Percentiles rank a stretch among this genome's conserved stretches.
These are phyloP conservation scores for Botrytis paeoniae DNA, from an alignment of 2,329 filamentous ascomycete species.

Conservation along the genomic window DNA sequence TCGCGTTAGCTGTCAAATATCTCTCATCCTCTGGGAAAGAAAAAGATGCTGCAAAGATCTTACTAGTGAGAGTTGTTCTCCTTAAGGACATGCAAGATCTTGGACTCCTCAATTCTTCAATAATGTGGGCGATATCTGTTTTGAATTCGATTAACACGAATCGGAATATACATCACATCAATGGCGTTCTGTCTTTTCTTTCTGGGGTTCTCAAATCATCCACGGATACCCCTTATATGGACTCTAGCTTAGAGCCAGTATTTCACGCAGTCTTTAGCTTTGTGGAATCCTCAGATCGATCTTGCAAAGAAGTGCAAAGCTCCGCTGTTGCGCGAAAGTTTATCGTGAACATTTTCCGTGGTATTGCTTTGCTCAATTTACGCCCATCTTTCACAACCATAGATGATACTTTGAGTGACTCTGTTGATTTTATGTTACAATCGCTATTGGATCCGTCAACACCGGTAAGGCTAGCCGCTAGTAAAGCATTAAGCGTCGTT, in stretches of 20 bases:
- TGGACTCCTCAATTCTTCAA: conserved; percentile 64
- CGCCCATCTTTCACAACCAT: conserved; percentile 19
- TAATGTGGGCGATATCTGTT: conserved; percentile 66
- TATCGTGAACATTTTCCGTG: conserved; percentile 79
- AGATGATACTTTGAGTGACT: conserved; percentile 66
- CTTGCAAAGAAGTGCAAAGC: conserved; percentile 56
- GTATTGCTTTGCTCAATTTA: conserved; percentile 61
- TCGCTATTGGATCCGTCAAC: conserved; percentile 83
- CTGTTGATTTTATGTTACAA: conserved; percentile 78
- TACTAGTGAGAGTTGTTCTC: conserved; percentile 79
- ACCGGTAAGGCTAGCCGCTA: conserved; percentile 83
- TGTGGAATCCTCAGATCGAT: conserved; percentile 48
- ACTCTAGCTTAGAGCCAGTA: conserved; percentile 60
- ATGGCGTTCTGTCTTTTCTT: conserved; percentile 77
- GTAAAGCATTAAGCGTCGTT: conserved; percentile 87
- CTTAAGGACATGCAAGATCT: conserved; percentile 83
- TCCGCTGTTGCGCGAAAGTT: conserved; percentile 80
- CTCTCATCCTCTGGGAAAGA: conserved; percentile 79
- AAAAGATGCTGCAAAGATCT: conserved; percentile 77
- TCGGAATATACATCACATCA: conserved; percentile 66
- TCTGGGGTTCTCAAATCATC: conserved; percentile 68
- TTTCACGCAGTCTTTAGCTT: conserved; percentile 64
- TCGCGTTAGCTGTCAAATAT: conserved; percentile 69
- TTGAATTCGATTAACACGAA: conserved; percentile 48
- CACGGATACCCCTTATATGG: conserved; percentile 71